A percentile compares a stretch with the other conserved stretches of the same genome.
Evolutionary conservation across 139 green algal species (phyloP).

Genomic region (Chlorella sp.): DNA sequence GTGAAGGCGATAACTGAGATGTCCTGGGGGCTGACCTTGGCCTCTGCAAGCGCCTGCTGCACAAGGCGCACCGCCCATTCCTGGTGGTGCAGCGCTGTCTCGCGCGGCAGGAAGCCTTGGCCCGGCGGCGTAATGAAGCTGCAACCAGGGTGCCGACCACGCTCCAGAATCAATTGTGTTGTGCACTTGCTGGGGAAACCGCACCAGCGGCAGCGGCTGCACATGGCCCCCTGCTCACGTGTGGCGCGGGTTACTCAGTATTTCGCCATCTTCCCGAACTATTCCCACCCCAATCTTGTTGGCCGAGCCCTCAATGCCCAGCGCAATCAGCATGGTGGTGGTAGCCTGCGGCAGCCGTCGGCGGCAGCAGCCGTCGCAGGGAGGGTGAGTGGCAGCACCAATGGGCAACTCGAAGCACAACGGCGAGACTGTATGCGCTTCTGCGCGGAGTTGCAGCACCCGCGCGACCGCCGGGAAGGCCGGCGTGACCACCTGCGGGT

Average conservation of each 20-base stretch:
- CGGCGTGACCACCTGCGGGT: too few species aligned
- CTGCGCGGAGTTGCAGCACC: too few species aligned
- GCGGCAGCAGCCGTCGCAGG: too few species aligned
- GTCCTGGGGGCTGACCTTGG: slow-evolving; percentile 58
- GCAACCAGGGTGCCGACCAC: neutral
- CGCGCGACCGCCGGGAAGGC: too few species aligned
- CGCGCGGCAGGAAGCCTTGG: slow-evolving; percentile 85
- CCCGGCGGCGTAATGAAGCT: slow-evolving; percentile 87
- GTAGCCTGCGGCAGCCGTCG: too few species aligned
- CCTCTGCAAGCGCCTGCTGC: slow-evolving; percentile 72
- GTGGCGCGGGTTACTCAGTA: slow-evolving; percentile 84
- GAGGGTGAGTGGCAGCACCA: too few species aligned
- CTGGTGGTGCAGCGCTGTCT: slow-evolving; percentile 91
- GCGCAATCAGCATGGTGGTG: slow-evolving; percentile 18
- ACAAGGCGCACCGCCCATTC: slow-evolving; percentile 66
- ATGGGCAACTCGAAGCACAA: too few species aligned
- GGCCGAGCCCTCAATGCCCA: slow-evolving; percentile 91
- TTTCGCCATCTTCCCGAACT: slow-evolving; percentile 75
- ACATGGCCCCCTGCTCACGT: slow-evolving; percentile 66
- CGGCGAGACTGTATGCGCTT: too few species aligned
- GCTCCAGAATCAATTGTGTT: too few species aligned
- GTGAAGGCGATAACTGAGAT: slow-evolving; percentile 86
- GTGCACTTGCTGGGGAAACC: too few species aligned
- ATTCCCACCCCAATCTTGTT: slow-evolving; percentile 95
- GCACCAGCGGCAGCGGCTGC: neutral